Evolutionary conservation across 1,284 basidiomycete genomes (phyloP), one percentile per base, ranked within the genome.

Genomic region (Rhodotorula mucilaginosa): DNA sequence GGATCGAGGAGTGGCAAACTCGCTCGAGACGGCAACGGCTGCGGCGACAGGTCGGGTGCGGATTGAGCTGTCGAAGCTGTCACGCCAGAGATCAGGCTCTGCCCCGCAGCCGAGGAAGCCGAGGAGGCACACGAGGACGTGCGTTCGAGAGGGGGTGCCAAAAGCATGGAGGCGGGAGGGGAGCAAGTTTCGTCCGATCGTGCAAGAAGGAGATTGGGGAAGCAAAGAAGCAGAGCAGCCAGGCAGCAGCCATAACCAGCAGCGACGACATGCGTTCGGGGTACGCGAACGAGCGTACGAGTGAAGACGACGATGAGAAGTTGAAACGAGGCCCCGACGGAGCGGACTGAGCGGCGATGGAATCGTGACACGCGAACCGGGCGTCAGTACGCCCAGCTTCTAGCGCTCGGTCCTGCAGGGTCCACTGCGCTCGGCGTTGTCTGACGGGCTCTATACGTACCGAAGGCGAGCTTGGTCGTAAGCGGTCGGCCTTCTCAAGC

Each of bases 71-170:
- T 58, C 21, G 68, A 39, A n/a, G 8, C 5, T 5, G 58, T 57
- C 15, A 23, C 47, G 15, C 6, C 21, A 7, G 68, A 64, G 68
- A 61, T 56, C 21, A 61, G 18, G 31, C 58, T 52, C 21, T 21
- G n/a, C 0, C 57, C 31, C 34, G 46, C 49, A 21, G 21, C 56
- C 6, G 62, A 23, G 0, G 59, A 34, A 23, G 19, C 12, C 6
- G 62, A 54, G 3, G 59, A 62, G 21, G 52, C n/a, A n/a, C 29
- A 46, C 18, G 67, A 64, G 18, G 61, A 58, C 34, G 26, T 29
- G 13, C 56, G 26, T 21, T 21, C 44, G 58, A 26, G 23, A 31
- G 58, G 44, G 15, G 47, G 51, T n/a, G 29, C 21, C 34, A 58
- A 15, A 13, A 16, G 8, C 15, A 34, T n/a, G 13, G 34, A 23